These are phyloP conservation scores for Amborella trichopoda DNA, from an alignment of 164 flowering plant species.

Conservation along the genomic window DNA sequence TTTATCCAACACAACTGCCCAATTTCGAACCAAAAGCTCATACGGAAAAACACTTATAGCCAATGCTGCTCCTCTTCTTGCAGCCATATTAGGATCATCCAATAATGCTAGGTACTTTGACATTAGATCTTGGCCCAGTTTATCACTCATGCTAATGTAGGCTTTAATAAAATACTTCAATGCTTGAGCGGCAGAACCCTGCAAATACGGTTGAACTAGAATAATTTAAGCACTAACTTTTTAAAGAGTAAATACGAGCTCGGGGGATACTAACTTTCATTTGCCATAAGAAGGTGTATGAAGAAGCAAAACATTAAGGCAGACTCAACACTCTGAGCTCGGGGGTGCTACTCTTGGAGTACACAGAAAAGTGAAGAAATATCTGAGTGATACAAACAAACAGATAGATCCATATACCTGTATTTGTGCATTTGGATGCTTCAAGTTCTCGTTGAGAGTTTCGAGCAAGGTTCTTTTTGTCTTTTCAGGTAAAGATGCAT, in stretches of 20 bases:
- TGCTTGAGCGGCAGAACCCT: slow-evolving; percentile 85
- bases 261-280: no score
- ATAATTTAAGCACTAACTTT: no score
- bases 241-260: no score
- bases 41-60: slow-evolving; percentile 74
- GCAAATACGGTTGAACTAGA: no score
- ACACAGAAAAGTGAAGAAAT: no score
- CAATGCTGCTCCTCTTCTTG: slow-evolving; percentile 88
- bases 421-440: slow-evolving; percentile 91
- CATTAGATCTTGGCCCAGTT: slow-evolving; percentile 21
- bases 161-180: slow-evolving; percentile 50
- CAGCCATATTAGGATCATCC: slow-evolving; percentile 73
- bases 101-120: slow-evolving; percentile 55
- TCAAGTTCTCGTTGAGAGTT: slow-evolving; percentile 71
- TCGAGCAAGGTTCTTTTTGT: slow-evolving; percentile 57
- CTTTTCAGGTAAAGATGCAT: slow-evolving; percentile 41
- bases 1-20: slow-evolving; percentile 60
- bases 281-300: neutral
- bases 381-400: no score
- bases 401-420: slow-evolving; percentile 35
- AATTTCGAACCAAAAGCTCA: slow-evolving; percentile 40
- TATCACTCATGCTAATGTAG: slow-evolving; percentile 27
- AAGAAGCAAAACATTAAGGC: neutral
- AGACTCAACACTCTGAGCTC: no score
- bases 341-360: no score